phyloP scores from a whole-genome alignment of 192 early-diverging fungal genomes.

The Allomyces macrogynus region DNA sequence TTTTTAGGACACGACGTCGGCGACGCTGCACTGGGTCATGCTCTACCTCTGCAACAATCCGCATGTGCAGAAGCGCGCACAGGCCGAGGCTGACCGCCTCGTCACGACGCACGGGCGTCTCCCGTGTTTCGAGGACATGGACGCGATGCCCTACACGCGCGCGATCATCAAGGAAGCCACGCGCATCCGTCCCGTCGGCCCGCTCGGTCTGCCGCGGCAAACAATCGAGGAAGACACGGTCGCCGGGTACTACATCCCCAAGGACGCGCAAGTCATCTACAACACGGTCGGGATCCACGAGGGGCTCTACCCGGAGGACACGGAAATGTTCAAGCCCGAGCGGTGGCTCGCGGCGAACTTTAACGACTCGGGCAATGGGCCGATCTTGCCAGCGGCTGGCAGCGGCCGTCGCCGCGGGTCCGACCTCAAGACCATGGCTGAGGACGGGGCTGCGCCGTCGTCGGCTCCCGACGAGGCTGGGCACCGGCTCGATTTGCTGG shows the following conservation, averaged over 20 bases:
- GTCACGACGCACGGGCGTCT: background rate
- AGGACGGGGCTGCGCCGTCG: background rate
- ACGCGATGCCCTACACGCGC: background rate
- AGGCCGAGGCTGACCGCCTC: background rate
- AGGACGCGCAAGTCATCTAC: background rate
- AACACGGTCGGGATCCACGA: background rate
- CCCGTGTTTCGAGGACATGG: background rate
- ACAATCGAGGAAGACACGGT: background rate
- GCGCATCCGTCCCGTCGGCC: background rate
- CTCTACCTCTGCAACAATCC: background rate
- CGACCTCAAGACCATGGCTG: no score
- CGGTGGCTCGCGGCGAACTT: background rate
- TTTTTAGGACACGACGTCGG: background rate
- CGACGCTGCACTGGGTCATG: background rate
- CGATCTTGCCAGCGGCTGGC: background rate
- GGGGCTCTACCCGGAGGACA: background rate
- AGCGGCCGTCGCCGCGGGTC: background rate
- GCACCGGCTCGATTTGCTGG: background rate
- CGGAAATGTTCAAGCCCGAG: background rate
- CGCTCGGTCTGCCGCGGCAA: background rate
- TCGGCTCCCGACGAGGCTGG: background rate
- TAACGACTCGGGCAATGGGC: no score
- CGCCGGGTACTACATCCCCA: background rate
- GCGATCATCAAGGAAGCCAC: background rate
- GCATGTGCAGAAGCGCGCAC: background rate